phyloP scores from a whole-genome alignment of 345 rosid genomes.

The Eucalyptus camaldulensis region DNA sequence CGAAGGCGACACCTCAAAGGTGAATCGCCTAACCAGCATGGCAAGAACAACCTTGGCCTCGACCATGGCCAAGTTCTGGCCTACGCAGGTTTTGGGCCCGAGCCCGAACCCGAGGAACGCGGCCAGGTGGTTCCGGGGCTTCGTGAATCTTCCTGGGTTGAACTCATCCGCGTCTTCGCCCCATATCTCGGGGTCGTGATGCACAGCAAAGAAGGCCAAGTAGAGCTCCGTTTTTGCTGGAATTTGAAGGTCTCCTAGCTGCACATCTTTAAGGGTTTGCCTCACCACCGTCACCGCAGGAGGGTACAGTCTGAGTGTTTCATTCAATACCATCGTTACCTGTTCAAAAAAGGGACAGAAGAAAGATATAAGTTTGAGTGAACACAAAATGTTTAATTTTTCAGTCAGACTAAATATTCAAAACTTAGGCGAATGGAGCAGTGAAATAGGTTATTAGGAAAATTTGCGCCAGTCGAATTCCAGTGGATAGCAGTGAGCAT shows the following conservation, averaged over 20 bases:
- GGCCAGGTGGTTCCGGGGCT: conserved; percentile 23
- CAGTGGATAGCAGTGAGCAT: not conserved
- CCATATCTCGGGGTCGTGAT: conserved; percentile 57
- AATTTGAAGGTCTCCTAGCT: conserved; percentile 39
- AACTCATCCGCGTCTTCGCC: conserved; percentile 56
- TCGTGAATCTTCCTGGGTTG: conserved; percentile 46
- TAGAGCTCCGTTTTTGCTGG: conserved; percentile 51
- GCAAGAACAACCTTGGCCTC: conserved; percentile 50
- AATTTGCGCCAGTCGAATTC: fast-evolving
- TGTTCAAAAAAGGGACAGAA: not conserved
- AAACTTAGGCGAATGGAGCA: not conserved
- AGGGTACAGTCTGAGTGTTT: conserved; percentile 65
- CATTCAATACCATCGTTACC: conserved; percentile 39
- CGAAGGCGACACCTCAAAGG: conserved; percentile 36
- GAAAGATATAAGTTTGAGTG: not conserved
- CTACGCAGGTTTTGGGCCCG: conserved; percentile 44
- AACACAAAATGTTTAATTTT: not conserved
- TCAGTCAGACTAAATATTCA: not conserved
- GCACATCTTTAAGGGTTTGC: conserved; percentile 14
- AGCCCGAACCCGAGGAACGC: conserved; percentile 33
- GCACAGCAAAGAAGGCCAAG: conserved; percentile 30
- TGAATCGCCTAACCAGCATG: conserved; percentile 24
- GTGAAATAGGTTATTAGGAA: not conserved
- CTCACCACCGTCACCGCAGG: conserved; percentile 37
- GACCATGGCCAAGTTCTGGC: conserved; percentile 33